A percentile compares a stretch with the other conserved stretches of the same genome.
Conservation (phyloP, 106 monocot species). For the Cymbidium sinense region DNA sequence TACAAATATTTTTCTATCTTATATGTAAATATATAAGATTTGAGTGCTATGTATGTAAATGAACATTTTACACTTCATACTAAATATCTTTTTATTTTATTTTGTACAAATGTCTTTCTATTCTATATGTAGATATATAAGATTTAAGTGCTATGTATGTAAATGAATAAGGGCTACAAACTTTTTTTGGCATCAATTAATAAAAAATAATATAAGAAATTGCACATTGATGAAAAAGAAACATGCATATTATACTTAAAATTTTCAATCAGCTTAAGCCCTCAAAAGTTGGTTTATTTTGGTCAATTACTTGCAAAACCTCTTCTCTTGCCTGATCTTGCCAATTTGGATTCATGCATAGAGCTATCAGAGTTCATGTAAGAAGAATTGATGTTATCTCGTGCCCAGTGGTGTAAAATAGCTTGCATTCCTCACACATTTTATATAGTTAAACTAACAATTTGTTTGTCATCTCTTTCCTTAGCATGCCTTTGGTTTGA, state of each 20-base stretch:
- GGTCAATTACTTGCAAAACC: constrained; percentile 30
- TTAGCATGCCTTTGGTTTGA: constrained; percentile 10
- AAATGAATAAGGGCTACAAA: not conserved
- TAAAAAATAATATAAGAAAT: not conserved
- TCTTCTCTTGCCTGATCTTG: constrained; percentile 51
- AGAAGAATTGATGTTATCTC: constrained; percentile 50
- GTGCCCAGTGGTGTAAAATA: constrained; percentile 75
- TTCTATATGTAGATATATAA: no score
- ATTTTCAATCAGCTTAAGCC: constrained; percentile 14
- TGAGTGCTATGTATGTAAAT: no score
- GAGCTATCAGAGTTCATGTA: constrained; percentile 45
- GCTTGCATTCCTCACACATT: constrained; percentile 68
- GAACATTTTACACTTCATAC: no score
- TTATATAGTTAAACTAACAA: constrained; percentile 5
- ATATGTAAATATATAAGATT: no score
- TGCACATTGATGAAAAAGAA: not conserved
- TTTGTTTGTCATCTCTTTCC: not conserved
- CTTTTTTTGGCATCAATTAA: not conserved
- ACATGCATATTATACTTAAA: not conserved
- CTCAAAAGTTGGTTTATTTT: constrained; percentile 13
- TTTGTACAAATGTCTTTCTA: no score
- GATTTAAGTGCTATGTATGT: no score
- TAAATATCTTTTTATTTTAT: no score
- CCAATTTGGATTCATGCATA: constrained; percentile 52
- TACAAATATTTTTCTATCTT: no score